Evolutionary conservation across 495 filamentous ascomycete species (phyloP).

Genomic region (Rostrohypoxylon terebratum): DNA sequence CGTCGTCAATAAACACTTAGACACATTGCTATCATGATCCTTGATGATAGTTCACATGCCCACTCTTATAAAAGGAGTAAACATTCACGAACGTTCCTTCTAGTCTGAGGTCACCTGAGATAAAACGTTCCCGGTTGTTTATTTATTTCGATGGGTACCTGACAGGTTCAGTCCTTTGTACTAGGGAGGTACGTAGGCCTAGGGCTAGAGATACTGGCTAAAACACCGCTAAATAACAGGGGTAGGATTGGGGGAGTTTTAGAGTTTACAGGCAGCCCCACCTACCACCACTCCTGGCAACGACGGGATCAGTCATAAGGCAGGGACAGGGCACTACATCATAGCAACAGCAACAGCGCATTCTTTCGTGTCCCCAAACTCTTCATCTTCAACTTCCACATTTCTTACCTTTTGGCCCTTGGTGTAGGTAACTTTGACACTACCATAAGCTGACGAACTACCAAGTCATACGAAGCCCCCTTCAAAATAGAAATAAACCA

Average conservation of each 20-base stretch:
- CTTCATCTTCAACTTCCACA: neutral
- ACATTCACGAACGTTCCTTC: too few relatives aligned
- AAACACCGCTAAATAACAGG: constrained; percentile 1
- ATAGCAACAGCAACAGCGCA: neutral
- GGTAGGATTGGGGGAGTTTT: neutral
- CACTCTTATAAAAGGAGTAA: neutral
- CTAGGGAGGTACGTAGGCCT: neutral
- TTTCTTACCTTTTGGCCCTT: neutral
- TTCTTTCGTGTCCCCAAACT: neutral
- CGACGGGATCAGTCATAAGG: neutral
- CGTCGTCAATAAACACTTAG: neutral
- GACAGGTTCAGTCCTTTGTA: neutral
- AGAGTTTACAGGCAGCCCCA: neutral
- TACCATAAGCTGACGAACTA: neutral
- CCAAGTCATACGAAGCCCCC: neutral
- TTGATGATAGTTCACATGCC: neutral
- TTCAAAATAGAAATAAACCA: constrained; percentile 4
- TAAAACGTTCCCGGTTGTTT: too few relatives aligned
- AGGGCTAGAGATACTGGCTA: too few relatives aligned
- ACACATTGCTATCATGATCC: neutral
- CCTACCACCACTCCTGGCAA: neutral
- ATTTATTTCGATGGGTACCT: too few relatives aligned
- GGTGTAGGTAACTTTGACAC: neutral
- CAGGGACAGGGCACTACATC: neutral
- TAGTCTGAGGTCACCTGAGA: too few relatives aligned